Conservation (phyloP, 2,329 filamentous ascomycete species). For the Cercospora citrullina region DNA sequence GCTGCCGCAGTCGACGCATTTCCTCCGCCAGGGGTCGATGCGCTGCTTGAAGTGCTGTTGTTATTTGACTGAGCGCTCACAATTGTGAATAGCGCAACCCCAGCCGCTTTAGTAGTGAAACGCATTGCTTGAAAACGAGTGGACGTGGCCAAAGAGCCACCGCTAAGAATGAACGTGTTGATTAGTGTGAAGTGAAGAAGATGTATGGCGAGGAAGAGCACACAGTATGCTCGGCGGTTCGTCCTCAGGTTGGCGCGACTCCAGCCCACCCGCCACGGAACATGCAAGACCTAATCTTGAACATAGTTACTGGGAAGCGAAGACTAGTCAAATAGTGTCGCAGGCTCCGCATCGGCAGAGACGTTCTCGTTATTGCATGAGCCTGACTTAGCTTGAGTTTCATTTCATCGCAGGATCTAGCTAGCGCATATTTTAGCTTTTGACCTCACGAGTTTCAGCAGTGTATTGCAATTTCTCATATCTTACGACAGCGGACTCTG, state of each 20-base stretch:
- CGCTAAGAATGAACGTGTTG: background rate
- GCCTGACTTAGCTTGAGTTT: slow-evolving; percentile 10
- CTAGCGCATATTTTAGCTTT: slow-evolving; percentile 2
- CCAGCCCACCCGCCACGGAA: background rate
- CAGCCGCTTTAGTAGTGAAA: background rate
- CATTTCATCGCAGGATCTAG: background rate
- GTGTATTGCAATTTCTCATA: background rate
- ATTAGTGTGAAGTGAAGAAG: background rate
- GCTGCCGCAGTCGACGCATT: background rate
- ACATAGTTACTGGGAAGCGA: background rate
- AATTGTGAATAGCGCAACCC: slow-evolving; percentile 6
- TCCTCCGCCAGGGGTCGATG: background rate
- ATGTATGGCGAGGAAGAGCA: background rate
- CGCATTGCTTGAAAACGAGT: slow-evolving; percentile 20
- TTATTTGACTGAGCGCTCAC: slow-evolving; percentile 12
- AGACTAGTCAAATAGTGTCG: background rate
- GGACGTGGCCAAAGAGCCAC: slow-evolving; percentile 25
- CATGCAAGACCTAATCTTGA: background rate
- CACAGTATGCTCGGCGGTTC: background rate
- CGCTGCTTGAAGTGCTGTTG: background rate
- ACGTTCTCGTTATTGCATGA: slow-evolving; percentile 9
- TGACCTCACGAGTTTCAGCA: background rate
- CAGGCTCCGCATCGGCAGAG: background rate
- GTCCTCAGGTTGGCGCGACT: background rate
- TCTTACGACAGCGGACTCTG: background rate